Conservation (phyloP, 345 rosid genomes). For the Microthlaspi erraticum region DNA sequence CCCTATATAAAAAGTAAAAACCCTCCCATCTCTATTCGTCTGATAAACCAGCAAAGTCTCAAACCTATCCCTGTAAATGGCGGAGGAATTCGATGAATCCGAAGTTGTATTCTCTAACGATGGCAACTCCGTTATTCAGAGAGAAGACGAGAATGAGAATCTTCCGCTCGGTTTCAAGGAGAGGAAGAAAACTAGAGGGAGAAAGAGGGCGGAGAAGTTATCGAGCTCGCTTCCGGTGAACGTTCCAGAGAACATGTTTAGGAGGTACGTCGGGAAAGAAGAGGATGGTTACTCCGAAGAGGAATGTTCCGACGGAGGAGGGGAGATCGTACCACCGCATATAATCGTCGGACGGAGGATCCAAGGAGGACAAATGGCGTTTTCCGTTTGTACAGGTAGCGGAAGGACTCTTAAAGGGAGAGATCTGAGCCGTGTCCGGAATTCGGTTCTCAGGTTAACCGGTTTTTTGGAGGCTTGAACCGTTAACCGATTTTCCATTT, state of each 20-base stretch:
- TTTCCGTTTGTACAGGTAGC: constrained; percentile 40
- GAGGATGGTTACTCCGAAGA: constrained; percentile 26
- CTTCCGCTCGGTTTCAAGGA: not conserved
- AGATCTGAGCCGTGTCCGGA: constrained; percentile 40
- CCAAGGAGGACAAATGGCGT: constrained; percentile 40
- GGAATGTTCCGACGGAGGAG: constrained; percentile 18
- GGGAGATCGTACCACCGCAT: constrained; percentile 47
- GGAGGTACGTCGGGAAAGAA: constrained; percentile 11
- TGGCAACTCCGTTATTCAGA: not conserved
- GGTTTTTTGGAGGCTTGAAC: constrained; percentile 44
- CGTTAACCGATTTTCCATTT: no score
- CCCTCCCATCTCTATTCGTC: not conserved
- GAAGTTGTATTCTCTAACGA: constrained; percentile 50
- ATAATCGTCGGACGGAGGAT: constrained; percentile 44
- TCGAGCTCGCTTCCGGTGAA: constrained; percentile 48
- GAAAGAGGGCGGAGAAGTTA: not conserved
- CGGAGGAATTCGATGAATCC: constrained; percentile 56
- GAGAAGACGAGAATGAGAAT: not conserved
- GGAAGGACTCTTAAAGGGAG: constrained; percentile 44
- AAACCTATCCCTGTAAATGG: constrained; percentile 18
- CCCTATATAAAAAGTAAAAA: constrained; percentile 31
- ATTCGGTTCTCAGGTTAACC: constrained; percentile 46
- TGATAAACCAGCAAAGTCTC: not conserved
- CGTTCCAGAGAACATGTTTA: constrained; percentile 19
- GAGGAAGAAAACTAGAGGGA: constrained; percentile 1